Evolutionary conservation across 495 filamentous ascomycete species (phyloP), one percentile per base, ranked within the genome.

Genomic region (Staphylotrichum tortipilum): DNA sequence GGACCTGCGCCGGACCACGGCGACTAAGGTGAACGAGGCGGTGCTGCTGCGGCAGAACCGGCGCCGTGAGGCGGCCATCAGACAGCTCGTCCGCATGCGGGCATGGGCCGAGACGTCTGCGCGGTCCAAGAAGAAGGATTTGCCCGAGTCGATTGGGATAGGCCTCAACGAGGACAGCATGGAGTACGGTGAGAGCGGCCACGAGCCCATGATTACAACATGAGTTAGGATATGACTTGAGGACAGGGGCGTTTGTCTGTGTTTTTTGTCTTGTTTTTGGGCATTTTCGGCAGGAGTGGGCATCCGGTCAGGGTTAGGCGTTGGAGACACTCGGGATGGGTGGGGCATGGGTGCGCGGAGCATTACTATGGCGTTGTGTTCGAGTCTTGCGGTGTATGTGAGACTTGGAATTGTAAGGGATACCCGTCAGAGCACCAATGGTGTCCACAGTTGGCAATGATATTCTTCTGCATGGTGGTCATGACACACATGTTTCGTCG

Each of bases 61-160:
- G 54, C 73, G 80, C 53, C 79, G 83, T 54, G 85, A 94, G 65
- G 85, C 91, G 22, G 85, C 84, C 43, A 82, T 98, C 43, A 76
- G 82, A 43, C 77, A 82, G 51, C 75, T 97, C 4, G 81, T 92
- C 40, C 80, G 83, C 57, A 77, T 94, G 57, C 82, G 91, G 50
- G 81, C 81, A 3, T 97, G 89, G 86, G 81, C 88, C 7, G 89
- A 98, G 70, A 71, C 80, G 12, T 83, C 83, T 53, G 86, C 85
- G 12, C 69, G 86, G 33, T 78, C 84, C 24, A 72, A 77, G 30
- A 89, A 85, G 58, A 85, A 80, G 57, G 80, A 89, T 54, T 64
- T 96, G 8, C 92, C 88, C 2, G 73, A 81, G 17, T 70, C 68
- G 31, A 70, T 95, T 43, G 82, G 85, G 23, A 69, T 95, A 34